Evolutionary conservation across 2,329 filamentous ascomycete genomes (phyloP).

Genomic region (Aureobasidium uvarum): DNA sequence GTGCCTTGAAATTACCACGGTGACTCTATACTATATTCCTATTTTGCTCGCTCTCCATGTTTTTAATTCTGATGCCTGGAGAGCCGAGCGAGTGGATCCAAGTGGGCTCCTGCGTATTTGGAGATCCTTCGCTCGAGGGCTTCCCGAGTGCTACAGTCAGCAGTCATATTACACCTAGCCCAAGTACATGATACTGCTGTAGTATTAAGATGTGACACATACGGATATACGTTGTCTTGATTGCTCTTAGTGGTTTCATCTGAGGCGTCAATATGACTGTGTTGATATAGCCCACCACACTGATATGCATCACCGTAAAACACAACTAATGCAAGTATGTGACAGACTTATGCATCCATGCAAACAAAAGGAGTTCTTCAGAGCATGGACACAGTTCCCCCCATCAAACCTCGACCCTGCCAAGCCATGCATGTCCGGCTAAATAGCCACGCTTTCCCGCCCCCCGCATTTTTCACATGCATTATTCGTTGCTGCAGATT

Average conservation of each 20-base stretch:
- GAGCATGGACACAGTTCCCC: neutral
- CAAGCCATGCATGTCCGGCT: conserved; percentile 3
- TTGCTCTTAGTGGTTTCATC: neutral
- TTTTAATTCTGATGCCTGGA: neutral
- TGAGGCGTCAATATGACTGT: neutral
- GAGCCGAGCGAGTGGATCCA: neutral
- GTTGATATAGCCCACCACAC: neutral
- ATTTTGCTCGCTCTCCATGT: neutral
- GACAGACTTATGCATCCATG: neutral
- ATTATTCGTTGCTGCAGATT: neutral
- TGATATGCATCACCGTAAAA: neutral
- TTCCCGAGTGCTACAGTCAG: neutral
- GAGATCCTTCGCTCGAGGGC: neutral
- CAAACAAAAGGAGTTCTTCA: neutral
- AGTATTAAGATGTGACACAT: too few relatives aligned
- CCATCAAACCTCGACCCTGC: neutral
- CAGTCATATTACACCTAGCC: neutral
- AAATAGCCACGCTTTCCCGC: conserved; percentile 17
- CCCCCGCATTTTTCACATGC: conserved; percentile 15
- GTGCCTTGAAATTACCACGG: neutral
- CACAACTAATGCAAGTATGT: neutral
- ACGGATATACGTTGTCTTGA: neutral
- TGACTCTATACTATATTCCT: neutral
- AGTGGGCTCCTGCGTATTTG: neutral
- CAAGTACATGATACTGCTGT: neutral